A percentile compares a stretch with the other conserved stretches of the same genome.
phyloP scores from a whole-genome alignment of 352 stramenopile genomes.

The Phytophthora fragariae region DNA sequence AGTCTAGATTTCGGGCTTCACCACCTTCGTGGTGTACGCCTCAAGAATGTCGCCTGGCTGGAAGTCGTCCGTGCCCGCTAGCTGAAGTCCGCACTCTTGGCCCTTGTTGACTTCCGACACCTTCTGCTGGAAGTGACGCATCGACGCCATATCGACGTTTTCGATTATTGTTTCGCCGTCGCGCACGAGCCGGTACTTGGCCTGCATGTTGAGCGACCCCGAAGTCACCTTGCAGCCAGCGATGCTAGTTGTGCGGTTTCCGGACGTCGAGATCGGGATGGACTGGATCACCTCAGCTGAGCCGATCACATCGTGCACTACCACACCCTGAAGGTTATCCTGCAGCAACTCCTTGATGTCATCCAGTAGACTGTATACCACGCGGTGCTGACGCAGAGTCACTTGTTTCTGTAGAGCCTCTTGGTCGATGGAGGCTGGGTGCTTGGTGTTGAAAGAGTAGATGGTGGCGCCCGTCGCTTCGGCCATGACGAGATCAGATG shows the following conservation, averaged over 20 bases:
- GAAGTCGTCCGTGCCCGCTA: conserved; percentile 94
- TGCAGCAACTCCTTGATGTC: conserved; percentile 86
- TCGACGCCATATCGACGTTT: conserved; percentile 85
- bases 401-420: conserved; percentile 85
- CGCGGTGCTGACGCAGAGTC: conserved; percentile 71
- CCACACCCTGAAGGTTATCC: conserved; percentile 68
- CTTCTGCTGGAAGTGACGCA: conserved; percentile 94
- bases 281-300: conserved; percentile 82
- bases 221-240: conserved; percentile 96
- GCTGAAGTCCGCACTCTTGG: conserved; percentile 98
- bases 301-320: conserved; percentile 74
- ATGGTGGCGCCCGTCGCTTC: conserved; percentile 84
- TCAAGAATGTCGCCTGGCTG: conserved; percentile 96
- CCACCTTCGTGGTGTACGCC: conserved; percentile 77
- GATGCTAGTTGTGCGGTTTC: conserved; percentile 93
- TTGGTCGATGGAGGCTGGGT: conserved; percentile 75
- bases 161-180: conserved; percentile 92
- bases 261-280: conserved; percentile 85
- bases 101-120: conserved; percentile 93
- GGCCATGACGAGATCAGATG: conserved; percentile 86
- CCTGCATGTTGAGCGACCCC: conserved; percentile 91
- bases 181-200: conserved; percentile 87
- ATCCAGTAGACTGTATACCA: conserved; percentile 92
- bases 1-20: conserved; percentile 72
- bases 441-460: conserved; percentile 91